Conservation (phyloP, 768 basidiomycete species). For the Xanthoconium stramineum region DNA sequence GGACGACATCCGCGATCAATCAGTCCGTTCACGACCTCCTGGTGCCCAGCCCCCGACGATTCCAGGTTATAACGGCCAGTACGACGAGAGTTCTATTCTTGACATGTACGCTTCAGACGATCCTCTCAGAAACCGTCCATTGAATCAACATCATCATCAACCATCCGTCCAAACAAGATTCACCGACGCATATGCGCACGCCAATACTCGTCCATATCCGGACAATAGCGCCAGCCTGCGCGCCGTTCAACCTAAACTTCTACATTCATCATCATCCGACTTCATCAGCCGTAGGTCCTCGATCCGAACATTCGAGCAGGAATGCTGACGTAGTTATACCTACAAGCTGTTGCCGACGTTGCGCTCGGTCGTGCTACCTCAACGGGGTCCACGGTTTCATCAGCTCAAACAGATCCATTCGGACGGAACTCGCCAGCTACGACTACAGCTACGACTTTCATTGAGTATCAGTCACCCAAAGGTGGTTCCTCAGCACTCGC, state of each 20-base stretch:
- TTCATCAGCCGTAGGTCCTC: conserved; percentile 22
- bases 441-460: conserved; percentile 24
- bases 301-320: neutral
- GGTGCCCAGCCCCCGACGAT: conserved; percentile 28
- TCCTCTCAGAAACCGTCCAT: conserved; percentile 9
- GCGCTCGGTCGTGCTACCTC: conserved; percentile 27
- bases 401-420: conserved; percentile 22
- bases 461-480: conserved; percentile 18
- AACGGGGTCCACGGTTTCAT: conserved; percentile 28
- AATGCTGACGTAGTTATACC: conserved; percentile 2
- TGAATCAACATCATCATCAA: conserved; percentile 21
- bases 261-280: conserved; percentile 19
- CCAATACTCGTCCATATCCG: conserved; percentile 11
- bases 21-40: conserved; percentile 24
- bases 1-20: conserved; percentile 23
- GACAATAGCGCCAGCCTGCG: conserved; percentile 16
- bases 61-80: conserved; percentile 21
- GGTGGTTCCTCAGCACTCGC: conserved; percentile 10
- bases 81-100: conserved; percentile 22
- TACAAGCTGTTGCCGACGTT: conserved; percentile 20
- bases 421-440: conserved; percentile 26
- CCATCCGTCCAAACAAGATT: conserved; percentile 18
- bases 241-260: conserved; percentile 19
- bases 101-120: conserved; percentile 26
- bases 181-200: conserved; percentile 14